Base-by-base conservation (phyloP, 2,329 filamentous ascomycete genomes). In the Cercospora sojina region DNA sequence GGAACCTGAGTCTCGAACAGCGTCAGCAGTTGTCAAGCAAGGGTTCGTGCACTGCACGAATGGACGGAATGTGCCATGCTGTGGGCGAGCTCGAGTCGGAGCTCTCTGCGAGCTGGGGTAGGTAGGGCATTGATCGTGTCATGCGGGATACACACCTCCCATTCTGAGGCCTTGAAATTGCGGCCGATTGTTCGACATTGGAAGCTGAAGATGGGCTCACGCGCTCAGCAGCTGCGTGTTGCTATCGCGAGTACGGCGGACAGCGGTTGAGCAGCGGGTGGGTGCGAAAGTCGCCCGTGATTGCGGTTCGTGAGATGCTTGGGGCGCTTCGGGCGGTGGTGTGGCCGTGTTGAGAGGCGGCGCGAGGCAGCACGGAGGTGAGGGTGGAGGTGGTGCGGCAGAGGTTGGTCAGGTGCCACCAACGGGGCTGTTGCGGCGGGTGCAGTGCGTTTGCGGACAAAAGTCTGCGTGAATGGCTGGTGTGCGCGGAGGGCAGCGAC, bases 141-240 rank as follows among this genome's bases (percentile, higher is more conserved):
- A 41, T 41, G 35, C 35, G 47, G 49, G 10, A 31, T 27, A 79
- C 92, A 90, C 86, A 97, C 94, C 95, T 88, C 94, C 95, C 93
- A 98, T 97, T 84, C 94, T 91, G 85, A 98, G 82, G 79, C 86
- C 88, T 71, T 86, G 86, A 83, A 98, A 97, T 86, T 92, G 91
- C 81, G 93, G 91, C 85, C 93, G 88, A 84, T 90, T 95, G 83
- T 93, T 90, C 85, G 92, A 93, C 93, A 97, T 96, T 80, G 80
- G 80, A 78, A 65, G 62, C 56, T 8, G 64, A 56, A 43, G 16
- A 32, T 5, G 62, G 62, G 60, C 35, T 70, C 65, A 69, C 68
- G 70, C 71, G 71, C 68, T 32, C 25, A 35, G 59, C 63, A 62
- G 64, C 65, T 41, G 64, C 60, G 67, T 62, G 31, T 74, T 77